These are phyloP conservation scores for Macrophomina tecta DNA, from an alignment of 2,329 filamentous ascomycete genomes.

Conservation along the genomic window DNA sequence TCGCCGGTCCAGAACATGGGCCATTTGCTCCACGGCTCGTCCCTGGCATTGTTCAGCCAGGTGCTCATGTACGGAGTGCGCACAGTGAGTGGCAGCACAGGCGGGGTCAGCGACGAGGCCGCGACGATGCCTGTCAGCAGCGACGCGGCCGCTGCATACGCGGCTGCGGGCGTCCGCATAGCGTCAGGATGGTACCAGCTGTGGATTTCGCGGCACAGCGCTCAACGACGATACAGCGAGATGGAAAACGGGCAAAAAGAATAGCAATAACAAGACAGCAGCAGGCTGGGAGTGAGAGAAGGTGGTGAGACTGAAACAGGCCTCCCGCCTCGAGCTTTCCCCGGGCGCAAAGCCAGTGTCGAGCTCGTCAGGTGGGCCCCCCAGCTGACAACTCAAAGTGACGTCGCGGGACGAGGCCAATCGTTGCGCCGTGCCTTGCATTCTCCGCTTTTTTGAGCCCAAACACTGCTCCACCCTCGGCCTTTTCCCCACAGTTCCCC, in stretches of 20 bases:
- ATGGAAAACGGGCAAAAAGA: not conserved
- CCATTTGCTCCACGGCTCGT: slow-evolving; percentile 81
- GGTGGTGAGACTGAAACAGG: slow-evolving; percentile 20
- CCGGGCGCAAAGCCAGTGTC: slow-evolving; percentile 20
- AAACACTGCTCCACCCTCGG: slow-evolving; percentile 18
- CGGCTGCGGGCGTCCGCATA: slow-evolving; percentile 39
- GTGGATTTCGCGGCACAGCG: not conserved
- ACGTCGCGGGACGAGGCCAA: slow-evolving; percentile 32
- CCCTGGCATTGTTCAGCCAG: slow-evolving; percentile 69
- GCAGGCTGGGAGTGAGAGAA: not conserved
- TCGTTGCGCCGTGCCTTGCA: slow-evolving; percentile 39
- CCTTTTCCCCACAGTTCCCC: slow-evolving; percentile 13
- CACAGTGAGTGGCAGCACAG: slow-evolving; percentile 57
- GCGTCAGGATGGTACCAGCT: slow-evolving; percentile 28
- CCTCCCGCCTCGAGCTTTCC: slow-evolving; percentile 19
- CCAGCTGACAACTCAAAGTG: slow-evolving; percentile 23
- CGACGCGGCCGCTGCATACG: slow-evolving; percentile 35
- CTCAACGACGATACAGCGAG: not conserved
- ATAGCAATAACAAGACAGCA: not conserved
- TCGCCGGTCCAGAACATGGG: slow-evolving; percentile 83
- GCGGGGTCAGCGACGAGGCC: slow-evolving; percentile 62
- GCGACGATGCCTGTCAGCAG: slow-evolving; percentile 51
- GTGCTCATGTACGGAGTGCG: slow-evolving; percentile 59
- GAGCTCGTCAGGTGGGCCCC: slow-evolving; percentile 20
- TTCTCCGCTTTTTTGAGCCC: slow-evolving; percentile 28